Base-by-base conservation (phyloP, 225 moss, liverwort and hornwort genomes). In the Climacium dendroides region DNA sequence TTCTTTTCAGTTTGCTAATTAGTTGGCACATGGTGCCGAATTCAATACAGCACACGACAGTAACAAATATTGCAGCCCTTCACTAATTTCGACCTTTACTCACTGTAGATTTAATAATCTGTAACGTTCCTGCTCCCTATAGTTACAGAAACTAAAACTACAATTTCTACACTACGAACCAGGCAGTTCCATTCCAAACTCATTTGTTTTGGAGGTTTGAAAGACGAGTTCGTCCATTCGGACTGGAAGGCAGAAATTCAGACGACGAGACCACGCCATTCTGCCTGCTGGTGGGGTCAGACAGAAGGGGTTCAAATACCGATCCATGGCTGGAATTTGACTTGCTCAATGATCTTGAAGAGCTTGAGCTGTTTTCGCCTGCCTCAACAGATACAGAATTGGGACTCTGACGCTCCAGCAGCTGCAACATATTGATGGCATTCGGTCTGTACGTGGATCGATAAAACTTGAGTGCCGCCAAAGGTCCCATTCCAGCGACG, bases 401-500 rank as follows among this genome's bases (percentile, higher is more conserved):
- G 11, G 87, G 70, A 58, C 85, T 85, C 85, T 85, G 88, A 75
- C 93, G 94, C 92, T 99, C 96, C 47, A 94, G 78, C 84, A 92
- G 89, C 92, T 99, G 99, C 91, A 99, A 92, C 48, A 92, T 89
- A 57, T 96, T 95, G 87, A 97, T 93, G 53, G 97, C 95, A 90
- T 92, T 99, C 66, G 99, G 96, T 79, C 88, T 92, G 87, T 97
- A 96, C 29, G 95, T 87, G 78, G 95, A 94, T 45, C 94, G 94
- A 74, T 96, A 96, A 78, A 91, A 97, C 82, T 99, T 99, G 66
- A 96, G 89, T 55, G 97, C 99, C 69, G 87, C 84, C 87, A 99
- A 87, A 59, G 99, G 99, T 87, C 96, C 99, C 94, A 99, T 97
- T 73, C 99, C 99, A 72, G 90, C 72, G 43, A 94, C 88, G 53